Percentiles rank a stretch among this genome's conserved stretches.
These are phyloP conservation scores for Aspergillus ibericus DNA, from an alignment of 2,329 filamentous ascomycete genomes.

Conservation along the genomic window DNA sequence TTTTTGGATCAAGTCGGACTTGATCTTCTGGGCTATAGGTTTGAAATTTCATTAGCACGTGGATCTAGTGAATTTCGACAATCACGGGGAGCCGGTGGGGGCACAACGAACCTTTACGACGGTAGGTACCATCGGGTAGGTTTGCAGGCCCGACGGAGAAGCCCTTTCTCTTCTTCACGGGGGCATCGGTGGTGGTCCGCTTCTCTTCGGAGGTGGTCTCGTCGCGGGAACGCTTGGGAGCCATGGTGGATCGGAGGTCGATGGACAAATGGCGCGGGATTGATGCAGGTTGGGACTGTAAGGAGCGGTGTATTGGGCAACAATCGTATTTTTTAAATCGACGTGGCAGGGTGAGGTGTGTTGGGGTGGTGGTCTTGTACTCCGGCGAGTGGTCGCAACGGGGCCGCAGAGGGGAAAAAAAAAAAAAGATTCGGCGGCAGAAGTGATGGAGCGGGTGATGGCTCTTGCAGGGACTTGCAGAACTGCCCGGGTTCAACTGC, in stretches of 20 bases:
- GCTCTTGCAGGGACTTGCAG: too few relatives aligned
- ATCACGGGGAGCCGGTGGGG: not conserved
- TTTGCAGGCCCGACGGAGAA: constrained; percentile 88
- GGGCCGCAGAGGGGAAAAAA: not conserved
- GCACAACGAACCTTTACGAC: constrained; percentile 64
- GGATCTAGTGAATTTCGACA: not conserved
- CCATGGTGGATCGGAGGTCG: constrained; percentile 48
- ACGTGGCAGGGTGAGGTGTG: constrained; percentile 4
- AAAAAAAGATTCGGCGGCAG: constrained; percentile 1
- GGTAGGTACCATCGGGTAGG: constrained; percentile 84
- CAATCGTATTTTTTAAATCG: constrained; percentile 5
- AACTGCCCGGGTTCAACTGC: not conserved
- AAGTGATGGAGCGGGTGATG: not conserved
- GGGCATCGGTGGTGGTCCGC: constrained; percentile 38
- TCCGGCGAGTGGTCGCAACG: not conserved
- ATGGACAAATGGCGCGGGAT: not conserved
- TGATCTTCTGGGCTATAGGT: constrained; percentile 75
- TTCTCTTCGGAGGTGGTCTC: constrained; percentile 45
- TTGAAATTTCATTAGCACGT: not conserved
- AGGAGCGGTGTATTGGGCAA: constrained; percentile 11
- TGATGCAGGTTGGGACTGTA: not conserved
- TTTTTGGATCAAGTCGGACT: constrained; percentile 83
- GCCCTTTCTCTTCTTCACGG: constrained; percentile 62
- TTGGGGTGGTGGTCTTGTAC: not conserved
- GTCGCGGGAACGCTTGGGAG: constrained; percentile 59